Evolutionary conservation across 1,284 basidiomycete species (phyloP), one percentile per base, ranked within the genome.

Genomic region (Coniferiporia sulphurascens): DNA sequence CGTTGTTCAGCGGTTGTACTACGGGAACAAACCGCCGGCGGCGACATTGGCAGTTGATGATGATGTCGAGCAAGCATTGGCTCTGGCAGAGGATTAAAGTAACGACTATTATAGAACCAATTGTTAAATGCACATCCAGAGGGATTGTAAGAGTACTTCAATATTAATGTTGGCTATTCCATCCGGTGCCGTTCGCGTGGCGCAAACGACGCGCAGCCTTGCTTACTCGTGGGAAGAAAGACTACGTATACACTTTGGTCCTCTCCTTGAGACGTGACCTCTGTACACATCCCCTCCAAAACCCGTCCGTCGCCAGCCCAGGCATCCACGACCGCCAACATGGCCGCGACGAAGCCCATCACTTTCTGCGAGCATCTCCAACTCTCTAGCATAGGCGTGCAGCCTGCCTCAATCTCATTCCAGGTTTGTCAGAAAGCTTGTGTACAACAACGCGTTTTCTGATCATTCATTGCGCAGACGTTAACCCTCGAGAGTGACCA

Each of bases 331-430:
- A 32, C 43, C 35, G 54, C 57, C 62, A 63, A 54, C 53, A 80
- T 79, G 78, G 67, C 72, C 49, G 75, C 81, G 67, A 69, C 63
- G 59, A 90, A 89, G 78, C 88, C 88, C 52, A 91, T 91, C 69
- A 79, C 87, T 43, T 91, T 91, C 72, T 89, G 87, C 76, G 90
- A 93, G 73, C 90, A 92, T 70, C 76, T 93, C 36, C 93, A 99
- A 80, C 90, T 99, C 71, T 95, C 95, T 36, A 94, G 93, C 72
- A 80, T 99, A 66, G 96, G 95, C 67, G 85, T 99, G 66, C 94
- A 98, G 75, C 95, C 96, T 56, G 87, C 91, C 63, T 96, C 93
- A 64, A 99, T 99, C 72, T 95, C 93, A 41, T 99, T 99, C 79
- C 95, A 98, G 85, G 90, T 89, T 68, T 68, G 82, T 71, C 19